Conservation (phyloP, 164 flowering plant genomes). For the Tetracentron sinense region DNA sequence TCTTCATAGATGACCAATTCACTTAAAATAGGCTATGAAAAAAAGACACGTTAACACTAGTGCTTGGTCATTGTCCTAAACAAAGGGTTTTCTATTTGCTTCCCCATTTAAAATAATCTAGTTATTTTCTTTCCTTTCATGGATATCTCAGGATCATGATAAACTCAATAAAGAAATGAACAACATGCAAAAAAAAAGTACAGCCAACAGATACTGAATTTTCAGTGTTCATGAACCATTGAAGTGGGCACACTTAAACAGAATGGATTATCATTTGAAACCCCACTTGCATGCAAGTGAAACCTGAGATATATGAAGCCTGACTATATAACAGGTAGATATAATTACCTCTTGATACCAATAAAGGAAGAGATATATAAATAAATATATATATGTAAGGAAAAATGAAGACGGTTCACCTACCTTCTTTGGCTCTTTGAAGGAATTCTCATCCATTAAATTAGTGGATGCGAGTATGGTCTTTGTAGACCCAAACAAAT, state of each 20-base stretch:
- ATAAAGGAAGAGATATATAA: background rate
- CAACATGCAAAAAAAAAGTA: background rate
- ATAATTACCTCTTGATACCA: background rate
- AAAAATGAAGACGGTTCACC: background rate
- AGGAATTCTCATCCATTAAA: conserved; percentile 82
- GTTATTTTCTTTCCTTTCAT: background rate
- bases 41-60: background rate
- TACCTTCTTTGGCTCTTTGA: conserved; percentile 65
- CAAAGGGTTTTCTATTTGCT: background rate
- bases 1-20: too few species aligned
- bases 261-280: background rate
- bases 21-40: too few species aligned
- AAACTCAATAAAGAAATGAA: background rate
- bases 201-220: too few species aligned
- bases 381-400: background rate
- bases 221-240: background rate
- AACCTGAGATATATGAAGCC: too few species aligned
- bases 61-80: background rate
- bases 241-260: background rate
- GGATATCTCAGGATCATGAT: background rate
- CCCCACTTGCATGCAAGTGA: background rate
- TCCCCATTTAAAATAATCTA: background rate
- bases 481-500: conserved; percentile 40
- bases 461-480: conserved; percentile 53
- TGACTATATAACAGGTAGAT: background rate